These are phyloP conservation scores for Backusella tarrabulga DNA, from an alignment of 192 early-diverging fungal species.

Conservation along the genomic window DNA sequence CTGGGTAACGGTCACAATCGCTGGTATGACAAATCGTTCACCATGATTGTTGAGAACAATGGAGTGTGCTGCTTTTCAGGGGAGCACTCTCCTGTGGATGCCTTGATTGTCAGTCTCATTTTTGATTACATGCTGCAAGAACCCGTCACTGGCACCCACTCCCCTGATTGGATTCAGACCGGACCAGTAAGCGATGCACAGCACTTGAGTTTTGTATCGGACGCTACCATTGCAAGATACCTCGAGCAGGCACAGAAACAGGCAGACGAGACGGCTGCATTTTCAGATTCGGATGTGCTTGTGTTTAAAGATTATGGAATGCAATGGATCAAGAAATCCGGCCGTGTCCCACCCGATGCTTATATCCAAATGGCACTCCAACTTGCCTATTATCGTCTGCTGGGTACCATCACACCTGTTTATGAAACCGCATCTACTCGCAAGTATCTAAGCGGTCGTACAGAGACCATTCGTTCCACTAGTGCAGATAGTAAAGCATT, in stretches of 20 bases:
- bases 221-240: background rate
- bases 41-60: constrained; percentile 68
- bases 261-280: constrained; percentile 47
- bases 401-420: constrained; percentile 59
- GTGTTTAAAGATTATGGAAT: constrained; percentile 73
- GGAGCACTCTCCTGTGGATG: constrained; percentile 42
- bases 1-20: constrained; percentile 71
- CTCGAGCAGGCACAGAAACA: constrained; percentile 49
- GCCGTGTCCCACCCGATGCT: constrained; percentile 73
- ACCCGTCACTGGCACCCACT: background rate
- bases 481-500: constrained; percentile 67
- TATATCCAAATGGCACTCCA: constrained; percentile 87
- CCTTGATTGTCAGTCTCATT: constrained; percentile 25
- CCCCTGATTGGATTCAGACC: background rate
- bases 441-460: constrained; percentile 78
- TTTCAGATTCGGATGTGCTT: constrained; percentile 63
- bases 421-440: constrained; percentile 89
- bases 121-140: constrained; percentile 25
- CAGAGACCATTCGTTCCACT: constrained; percentile 82
- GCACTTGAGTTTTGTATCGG: background rate
- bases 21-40: constrained; percentile 86
- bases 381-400: constrained; percentile 76
- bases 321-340: constrained; percentile 75
- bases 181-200: background rate
- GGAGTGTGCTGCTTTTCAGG: constrained; percentile 63